Evolutionary conservation across 805 yeast genomes (phyloP).

Genomic region (Saturnispora dispora): DNA sequence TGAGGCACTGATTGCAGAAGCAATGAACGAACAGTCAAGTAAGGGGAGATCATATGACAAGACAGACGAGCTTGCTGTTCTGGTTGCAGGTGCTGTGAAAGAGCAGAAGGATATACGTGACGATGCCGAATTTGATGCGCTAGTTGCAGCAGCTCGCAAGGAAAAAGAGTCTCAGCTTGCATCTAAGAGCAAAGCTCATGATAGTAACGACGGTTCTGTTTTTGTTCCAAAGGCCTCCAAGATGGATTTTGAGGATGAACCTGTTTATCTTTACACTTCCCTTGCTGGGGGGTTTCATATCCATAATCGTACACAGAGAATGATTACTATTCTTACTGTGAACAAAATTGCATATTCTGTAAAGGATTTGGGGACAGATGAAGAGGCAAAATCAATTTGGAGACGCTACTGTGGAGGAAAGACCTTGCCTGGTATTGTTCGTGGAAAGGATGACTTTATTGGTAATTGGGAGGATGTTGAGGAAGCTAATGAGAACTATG

Average conservation of each 20-base stretch:
- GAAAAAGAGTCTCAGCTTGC: constrained; percentile 11
- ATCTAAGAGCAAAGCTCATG: neutral
- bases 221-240: constrained; percentile 27
- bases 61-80: constrained; percentile 2
- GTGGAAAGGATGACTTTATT: constrained; percentile 71
- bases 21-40: constrained; percentile 3
- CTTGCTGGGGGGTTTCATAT: constrained; percentile 82
- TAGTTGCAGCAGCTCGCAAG: constrained; percentile 23
- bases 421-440: constrained; percentile 73
- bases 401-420: constrained; percentile 63
- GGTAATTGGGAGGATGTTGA: constrained; percentile 84
- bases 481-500: constrained; percentile 76
- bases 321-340: constrained; percentile 66
- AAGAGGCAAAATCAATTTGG: constrained; percentile 80
- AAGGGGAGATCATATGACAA: constrained; percentile 4
- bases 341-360: constrained; percentile 58
- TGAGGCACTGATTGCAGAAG: constrained; percentile 4
- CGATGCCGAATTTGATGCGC: constrained; percentile 19
- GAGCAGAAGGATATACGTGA: constrained; percentile 8
- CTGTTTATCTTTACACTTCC: constrained; percentile 75
- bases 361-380: constrained; percentile 82
- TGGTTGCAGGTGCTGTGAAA: constrained; percentile 3
- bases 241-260: constrained; percentile 38
- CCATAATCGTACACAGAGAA: constrained; percentile 64
- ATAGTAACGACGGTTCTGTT: constrained; percentile 18